Percentiles rank a stretch among this genome's conserved stretches.
These are phyloP conservation scores for Trichoderma lentiforme DNA, from an alignment of 2,329 filamentous ascomycete species.

Conservation along the genomic window DNA sequence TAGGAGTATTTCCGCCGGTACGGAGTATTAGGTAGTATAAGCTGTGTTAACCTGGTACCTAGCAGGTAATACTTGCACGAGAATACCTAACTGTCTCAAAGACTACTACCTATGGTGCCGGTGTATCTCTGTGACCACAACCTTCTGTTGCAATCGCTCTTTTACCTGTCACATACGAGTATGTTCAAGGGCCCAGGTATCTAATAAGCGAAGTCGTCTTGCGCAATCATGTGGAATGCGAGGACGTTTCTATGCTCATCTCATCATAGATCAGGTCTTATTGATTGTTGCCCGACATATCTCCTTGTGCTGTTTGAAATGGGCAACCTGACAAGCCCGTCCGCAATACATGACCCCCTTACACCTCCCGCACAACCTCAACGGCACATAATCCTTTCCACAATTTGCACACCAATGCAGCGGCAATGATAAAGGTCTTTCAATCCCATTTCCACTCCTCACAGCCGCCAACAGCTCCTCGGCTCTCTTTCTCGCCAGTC, in stretches of 20 bases:
- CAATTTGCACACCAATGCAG: constrained; percentile 17
- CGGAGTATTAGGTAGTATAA: no score
- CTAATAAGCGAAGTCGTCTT: neutral
- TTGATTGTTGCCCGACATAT: constrained; percentile 8
- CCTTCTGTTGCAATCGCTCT: neutral
- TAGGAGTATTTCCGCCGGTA: neutral
- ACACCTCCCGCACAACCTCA: constrained; percentile 21
- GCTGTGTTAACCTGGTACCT: no score
- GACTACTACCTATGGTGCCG: no score
- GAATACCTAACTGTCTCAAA: no score
- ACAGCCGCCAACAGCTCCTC: constrained; percentile 27
- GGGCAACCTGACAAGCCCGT: constrained; percentile 18
- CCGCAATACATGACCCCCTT: constrained; percentile 20
- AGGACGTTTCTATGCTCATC: neutral
- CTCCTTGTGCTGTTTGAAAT: constrained; percentile 21
- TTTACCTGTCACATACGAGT: neutral
- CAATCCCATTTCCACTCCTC: neutral
- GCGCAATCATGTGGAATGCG: neutral
- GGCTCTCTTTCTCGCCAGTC: constrained; percentile 31
- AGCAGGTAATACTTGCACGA: no score
- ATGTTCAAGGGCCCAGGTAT: neutral
- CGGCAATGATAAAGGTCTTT: neutral
- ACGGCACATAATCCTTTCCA: constrained; percentile 12
- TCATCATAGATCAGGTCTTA: neutral
- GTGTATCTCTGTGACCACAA: neutral